Percentiles rank a stretch among this genome's conserved stretches.
phyloP scores from a whole-genome alignment of 192 early-diverging fungal species.

The Anaeromyces robustus region DNA sequence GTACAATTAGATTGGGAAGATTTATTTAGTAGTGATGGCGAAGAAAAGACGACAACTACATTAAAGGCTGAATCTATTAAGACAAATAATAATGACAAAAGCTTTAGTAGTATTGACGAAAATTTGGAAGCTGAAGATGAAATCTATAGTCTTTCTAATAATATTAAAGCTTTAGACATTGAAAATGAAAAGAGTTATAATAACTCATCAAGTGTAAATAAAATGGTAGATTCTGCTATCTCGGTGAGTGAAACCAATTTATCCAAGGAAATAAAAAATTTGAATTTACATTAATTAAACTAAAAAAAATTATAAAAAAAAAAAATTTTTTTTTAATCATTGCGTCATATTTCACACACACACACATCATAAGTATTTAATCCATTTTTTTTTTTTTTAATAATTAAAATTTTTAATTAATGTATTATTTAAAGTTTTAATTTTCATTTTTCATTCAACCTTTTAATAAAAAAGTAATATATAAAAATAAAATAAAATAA shows the following conservation, averaged over 20 bases:
- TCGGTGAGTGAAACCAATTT: background rate
- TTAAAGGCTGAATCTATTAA: background rate
- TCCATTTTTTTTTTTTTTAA: too few species aligned
- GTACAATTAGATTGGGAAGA: background rate
- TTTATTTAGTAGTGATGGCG: background rate
- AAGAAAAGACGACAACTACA: background rate
- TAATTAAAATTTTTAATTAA: too few species aligned
- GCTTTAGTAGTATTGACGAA: background rate
- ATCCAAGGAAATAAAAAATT: background rate
- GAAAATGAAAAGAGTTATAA: background rate
- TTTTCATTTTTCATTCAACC: too few species aligned
- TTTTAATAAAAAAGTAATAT: too few species aligned
- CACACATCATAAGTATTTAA: too few species aligned
- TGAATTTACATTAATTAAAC: background rate
- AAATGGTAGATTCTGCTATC: background rate
- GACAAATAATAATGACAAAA: background rate
- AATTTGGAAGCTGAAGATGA: background rate
- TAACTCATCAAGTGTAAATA: background rate
- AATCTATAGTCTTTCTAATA: background rate
- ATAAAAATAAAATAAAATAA: too few species aligned
- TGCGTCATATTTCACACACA: too few species aligned
- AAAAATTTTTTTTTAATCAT: too few species aligned
- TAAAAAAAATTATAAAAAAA: too few species aligned
- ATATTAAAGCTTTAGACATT: background rate
- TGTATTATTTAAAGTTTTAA: too few species aligned